A percentile compares a stretch with the other conserved stretches of the same genome.
phyloP scores from a whole-genome alignment of 352 stramenopile species.

The Globisporangium cystogenes region DNA sequence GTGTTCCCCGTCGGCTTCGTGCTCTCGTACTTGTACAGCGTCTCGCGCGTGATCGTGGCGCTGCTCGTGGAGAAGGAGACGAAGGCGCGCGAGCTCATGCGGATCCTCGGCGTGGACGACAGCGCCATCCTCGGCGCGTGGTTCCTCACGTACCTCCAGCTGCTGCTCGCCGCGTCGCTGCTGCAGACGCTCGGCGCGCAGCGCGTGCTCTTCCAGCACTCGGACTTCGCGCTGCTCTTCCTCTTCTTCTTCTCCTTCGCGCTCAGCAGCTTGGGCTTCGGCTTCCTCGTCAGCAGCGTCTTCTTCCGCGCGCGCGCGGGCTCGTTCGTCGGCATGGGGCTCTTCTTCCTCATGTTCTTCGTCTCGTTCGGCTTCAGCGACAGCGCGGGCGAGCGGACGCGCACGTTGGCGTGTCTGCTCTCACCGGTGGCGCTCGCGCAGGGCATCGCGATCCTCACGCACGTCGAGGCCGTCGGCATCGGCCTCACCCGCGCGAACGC shows the following conservation, averaged over 20 bases:
- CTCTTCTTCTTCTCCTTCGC: constrained; percentile 74
- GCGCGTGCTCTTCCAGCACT: constrained; percentile 41
- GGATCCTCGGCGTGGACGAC: constrained; percentile 88
- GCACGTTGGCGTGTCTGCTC: constrained; percentile 37
- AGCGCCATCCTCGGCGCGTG: constrained; percentile 41
- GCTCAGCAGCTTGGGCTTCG: constrained; percentile 71
- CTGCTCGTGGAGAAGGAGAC: constrained; percentile 92
- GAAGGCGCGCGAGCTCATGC: constrained; percentile 86
- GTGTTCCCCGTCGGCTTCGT: constrained; percentile 90
- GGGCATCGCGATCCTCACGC: constrained; percentile 54
- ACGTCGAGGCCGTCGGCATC: constrained; percentile 44
- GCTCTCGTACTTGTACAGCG: constrained; percentile 90
- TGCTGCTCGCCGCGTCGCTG: constrained; percentile 40
- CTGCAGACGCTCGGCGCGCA: constrained; percentile 35
- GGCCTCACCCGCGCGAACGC: constrained; percentile 38
- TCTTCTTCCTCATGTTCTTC: constrained; percentile 82
- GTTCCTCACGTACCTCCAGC: constrained; percentile 75
- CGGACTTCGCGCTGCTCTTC: constrained; percentile 34
- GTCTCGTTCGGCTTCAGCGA: constrained; percentile 72
- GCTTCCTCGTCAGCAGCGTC: constrained; percentile 64
- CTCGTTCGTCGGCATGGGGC: constrained; percentile 62
- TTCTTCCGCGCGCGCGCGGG: constrained; percentile 52
- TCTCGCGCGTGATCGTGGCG: constrained; percentile 86
- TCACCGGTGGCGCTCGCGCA: constrained; percentile 69
- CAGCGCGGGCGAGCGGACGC: constrained; percentile 20